Base-by-base conservation (phyloP, 805 yeast genomes). In the Maudiozyma bulderi region DNA sequence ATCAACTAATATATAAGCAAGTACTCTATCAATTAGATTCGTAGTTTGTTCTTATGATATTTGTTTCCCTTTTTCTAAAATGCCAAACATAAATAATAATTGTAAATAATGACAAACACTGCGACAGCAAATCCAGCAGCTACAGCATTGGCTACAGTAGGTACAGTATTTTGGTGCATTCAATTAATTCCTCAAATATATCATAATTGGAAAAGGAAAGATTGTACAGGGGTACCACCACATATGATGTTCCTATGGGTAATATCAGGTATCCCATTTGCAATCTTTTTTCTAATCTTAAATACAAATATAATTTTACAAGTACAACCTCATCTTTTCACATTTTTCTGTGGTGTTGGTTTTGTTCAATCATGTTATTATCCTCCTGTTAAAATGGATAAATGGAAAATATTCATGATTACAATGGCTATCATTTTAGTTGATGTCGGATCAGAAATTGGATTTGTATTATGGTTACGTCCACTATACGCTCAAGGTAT, bases 161-260 rank as follows among this genome's bases (percentile, higher is more conserved):
- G 96, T 7, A 90, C 98, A 0, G 80, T 90, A 1, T 74, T 86
- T 50, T 91, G 96, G 96, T 90, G 97, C 64, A 70, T 90, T 54
- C 97, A 91, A 66, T 70, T 90, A 54, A 73, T 88, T 1, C 97
- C 97, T 1, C 97, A 86, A 59, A 81, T 89, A 44, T 72, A 80
- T 50, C 73, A 80, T 61, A 90, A 90, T 62, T 88, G 77, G 69
- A 72, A 74, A 49, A 75, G 76, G 8, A 88, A 90, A 58, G 79
- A 87, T 60, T 84, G 95, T 51, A 84, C 81, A 34, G 97, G 98
- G 0, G 68, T 90, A 8, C 96, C 95, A 1, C 88, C 90, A 6
- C 14, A 76, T 35, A 89, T 91, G 95, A 75, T 87, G 78, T 76
- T 87, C 49, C 65, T 88, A 29, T 90, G 96, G 96, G 80, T 85